Conservation (phyloP, 768 basidiomycete species). For the Cyclocybe aegerita region DNA sequence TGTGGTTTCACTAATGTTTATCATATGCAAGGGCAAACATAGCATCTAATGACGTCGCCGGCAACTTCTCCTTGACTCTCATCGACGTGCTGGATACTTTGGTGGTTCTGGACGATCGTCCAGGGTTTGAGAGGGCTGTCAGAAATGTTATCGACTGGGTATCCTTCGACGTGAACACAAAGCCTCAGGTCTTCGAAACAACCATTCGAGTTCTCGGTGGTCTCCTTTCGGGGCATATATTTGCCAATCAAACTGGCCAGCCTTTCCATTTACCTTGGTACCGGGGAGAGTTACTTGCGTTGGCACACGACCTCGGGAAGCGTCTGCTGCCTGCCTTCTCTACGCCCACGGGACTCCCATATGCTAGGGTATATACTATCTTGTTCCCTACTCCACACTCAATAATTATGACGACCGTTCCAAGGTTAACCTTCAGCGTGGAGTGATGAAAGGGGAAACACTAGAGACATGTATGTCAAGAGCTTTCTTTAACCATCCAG, state of each 20-base stretch:
- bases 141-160: constrained; percentile 79
- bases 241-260: constrained; percentile 64
- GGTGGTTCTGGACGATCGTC: constrained; percentile 79
- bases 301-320: constrained; percentile 87
- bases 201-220: constrained; percentile 94
- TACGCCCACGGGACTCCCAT: constrained; percentile 90
- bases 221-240: constrained; percentile 81
- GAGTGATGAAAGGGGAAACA: constrained; percentile 74
- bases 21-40: constrained; percentile 55
- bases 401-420: constrained; percentile 2
- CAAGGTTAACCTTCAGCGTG: constrained; percentile 83
- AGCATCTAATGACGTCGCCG: constrained; percentile 88
- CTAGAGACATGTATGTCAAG: constrained; percentile 75
- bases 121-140: constrained; percentile 84
- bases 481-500: background rate
- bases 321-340: constrained; percentile 89
- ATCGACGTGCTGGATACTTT: constrained; percentile 86
- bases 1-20: constrained; percentile 7
- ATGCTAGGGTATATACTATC: constrained; percentile 65
- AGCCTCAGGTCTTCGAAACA: constrained; percentile 98
- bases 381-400: constrained; percentile 4
- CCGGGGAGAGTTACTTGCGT: constrained; percentile 66
- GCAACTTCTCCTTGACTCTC: constrained; percentile 87
- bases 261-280: constrained; percentile 86
- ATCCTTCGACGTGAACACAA: constrained; percentile 90